These are phyloP conservation scores for Cymbopogon citratus DNA, from an alignment of 176 grass and related monocot genomes.

Conservation along the genomic window DNA sequence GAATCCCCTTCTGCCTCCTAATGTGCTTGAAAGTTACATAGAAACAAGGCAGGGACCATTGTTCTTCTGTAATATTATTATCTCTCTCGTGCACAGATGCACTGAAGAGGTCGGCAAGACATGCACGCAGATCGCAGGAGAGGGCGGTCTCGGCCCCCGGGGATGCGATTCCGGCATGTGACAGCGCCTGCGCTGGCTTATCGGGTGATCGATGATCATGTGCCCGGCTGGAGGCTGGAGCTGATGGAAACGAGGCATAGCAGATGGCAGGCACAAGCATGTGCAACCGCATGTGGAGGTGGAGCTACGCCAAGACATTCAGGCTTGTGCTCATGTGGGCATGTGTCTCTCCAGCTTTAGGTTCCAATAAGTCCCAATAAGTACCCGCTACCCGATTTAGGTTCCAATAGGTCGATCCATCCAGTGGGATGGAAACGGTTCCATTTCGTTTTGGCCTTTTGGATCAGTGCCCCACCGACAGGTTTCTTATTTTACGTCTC, in stretches of 20 bases:
- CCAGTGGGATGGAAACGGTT: no score
- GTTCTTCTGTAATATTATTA: no score
- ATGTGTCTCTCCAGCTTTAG: conserved; percentile 1
- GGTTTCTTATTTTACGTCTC: no score
- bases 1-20: no score
- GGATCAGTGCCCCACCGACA: no score
- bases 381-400: no score
- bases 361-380: no score
- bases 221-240: neutral
- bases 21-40: no score
- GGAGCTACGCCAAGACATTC: neutral
- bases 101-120: conserved; percentile 2
- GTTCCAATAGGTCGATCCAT: no score
- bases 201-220: neutral
- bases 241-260: neutral
- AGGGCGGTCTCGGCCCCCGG: neutral
- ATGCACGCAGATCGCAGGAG: neutral
- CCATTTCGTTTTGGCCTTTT: no score
- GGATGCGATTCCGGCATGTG: conserved; percentile 26
- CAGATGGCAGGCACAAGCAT: conserved; percentile 23
- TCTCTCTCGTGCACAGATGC: no score
- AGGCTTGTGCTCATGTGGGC: conserved; percentile 11
- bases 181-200: neutral
- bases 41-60: no score
- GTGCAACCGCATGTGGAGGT: conserved; percentile 31